phyloP scores from a whole-genome alignment of 768 basidiomycete genomes.

The Auricularia auricula-judae region DNA sequence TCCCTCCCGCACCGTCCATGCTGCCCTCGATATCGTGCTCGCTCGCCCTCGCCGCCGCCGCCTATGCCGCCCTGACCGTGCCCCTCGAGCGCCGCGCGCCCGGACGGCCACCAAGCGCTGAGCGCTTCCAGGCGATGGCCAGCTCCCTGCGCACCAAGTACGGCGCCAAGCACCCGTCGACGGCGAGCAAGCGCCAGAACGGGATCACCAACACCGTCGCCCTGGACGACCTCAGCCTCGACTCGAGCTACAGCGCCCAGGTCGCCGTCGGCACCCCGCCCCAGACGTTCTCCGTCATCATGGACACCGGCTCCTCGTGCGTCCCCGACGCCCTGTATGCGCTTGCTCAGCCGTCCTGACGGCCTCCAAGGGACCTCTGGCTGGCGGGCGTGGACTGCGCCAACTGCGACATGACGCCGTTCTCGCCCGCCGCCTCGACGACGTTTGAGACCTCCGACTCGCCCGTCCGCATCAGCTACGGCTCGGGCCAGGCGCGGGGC shows the following conservation, averaged over 20 bases:
- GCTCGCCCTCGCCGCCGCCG: neutral
- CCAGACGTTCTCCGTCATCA: neutral
- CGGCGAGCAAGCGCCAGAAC: neutral
- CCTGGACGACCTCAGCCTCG: neutral
- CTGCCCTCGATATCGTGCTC: neutral
- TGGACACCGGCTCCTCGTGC: neutral
- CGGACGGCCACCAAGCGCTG: neutral
- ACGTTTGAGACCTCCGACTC: neutral
- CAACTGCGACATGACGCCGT: neutral
- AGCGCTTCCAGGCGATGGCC: neutral
- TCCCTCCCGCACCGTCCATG: neutral
- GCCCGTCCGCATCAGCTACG: slow-evolving; percentile 39
- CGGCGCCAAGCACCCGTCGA: neutral
- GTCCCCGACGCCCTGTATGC: neutral
- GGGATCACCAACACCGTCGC: neutral
- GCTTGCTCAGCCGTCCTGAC: neutral
- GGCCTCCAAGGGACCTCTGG: neutral
- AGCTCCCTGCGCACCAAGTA: neutral
- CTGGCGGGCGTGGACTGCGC: neutral
- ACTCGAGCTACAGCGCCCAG: neutral
- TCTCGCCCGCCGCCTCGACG: neutral
- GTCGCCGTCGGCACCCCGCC: neutral
- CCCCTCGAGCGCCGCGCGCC: neutral
- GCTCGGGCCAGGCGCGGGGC: slow-evolving; percentile 58
- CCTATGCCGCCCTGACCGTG: neutral